A percentile compares a stretch with the other conserved stretches of the same genome.
Conservation (phyloP, 1,284 basidiomycete genomes). For the Athelia psychrophila region DNA sequence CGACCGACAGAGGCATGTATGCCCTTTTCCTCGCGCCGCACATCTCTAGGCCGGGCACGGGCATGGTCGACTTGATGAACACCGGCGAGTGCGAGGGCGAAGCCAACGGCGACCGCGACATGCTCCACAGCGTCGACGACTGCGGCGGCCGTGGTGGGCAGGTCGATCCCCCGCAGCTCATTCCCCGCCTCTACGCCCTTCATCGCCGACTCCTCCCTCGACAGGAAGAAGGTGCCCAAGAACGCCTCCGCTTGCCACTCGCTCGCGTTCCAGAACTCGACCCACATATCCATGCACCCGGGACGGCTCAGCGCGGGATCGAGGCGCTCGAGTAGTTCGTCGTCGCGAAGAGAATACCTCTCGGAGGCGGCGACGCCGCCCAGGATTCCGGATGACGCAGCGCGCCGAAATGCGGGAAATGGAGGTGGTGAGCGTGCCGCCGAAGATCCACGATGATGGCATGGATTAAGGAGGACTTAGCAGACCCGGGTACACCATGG, state of each 20-base stretch:
- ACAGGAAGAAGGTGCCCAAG: slow-evolving; percentile 86
- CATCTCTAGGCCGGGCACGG: slow-evolving; percentile 30
- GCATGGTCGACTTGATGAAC: slow-evolving; percentile 16
- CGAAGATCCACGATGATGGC: slow-evolving; percentile 82
- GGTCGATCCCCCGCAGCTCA: slow-evolving; percentile 47
- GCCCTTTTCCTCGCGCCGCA: slow-evolving; percentile 58
- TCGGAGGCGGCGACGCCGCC: slow-evolving; percentile 87
- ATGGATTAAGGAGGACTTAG: slow-evolving; percentile 81
- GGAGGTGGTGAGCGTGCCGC: slow-evolving; percentile 70
- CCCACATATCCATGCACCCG: slow-evolving; percentile 87
- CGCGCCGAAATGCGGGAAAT: slow-evolving; percentile 80
- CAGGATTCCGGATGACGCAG: slow-evolving; percentile 81
- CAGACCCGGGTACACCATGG: slow-evolving; percentile 78
- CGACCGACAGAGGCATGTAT: slow-evolving; percentile 62
- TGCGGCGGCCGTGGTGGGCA: slow-evolving; percentile 30
- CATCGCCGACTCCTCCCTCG: slow-evolving; percentile 46
- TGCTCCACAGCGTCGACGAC: slow-evolving; percentile 26
- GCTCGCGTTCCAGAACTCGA: slow-evolving; percentile 83
- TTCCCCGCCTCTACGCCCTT: slow-evolving; percentile 11
- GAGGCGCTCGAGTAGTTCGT: slow-evolving; percentile 83
- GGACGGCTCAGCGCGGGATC: slow-evolving; percentile 81
- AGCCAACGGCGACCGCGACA: slow-evolving; percentile 32
- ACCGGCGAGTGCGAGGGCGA: slow-evolving; percentile 29
- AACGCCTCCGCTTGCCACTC: slow-evolving; percentile 79
- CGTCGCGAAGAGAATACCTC: slow-evolving; percentile 78